phyloP scores from a whole-genome alignment of 2,329 filamentous ascomycete genomes.

The Torrubiella hemipterigena region DNA sequence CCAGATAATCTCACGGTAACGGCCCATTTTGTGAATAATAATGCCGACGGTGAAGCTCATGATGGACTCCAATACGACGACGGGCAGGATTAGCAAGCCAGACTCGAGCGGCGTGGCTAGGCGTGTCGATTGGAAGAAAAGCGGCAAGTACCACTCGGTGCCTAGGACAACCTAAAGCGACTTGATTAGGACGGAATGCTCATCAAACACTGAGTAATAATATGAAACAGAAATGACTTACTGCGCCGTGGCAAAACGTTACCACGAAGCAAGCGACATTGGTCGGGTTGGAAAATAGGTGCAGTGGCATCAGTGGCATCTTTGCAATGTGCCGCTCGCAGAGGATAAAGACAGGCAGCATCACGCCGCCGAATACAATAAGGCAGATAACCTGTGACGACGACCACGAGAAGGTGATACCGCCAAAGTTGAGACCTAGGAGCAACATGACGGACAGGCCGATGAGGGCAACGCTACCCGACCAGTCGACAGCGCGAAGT shows the following conservation, averaged over 20 bases:
- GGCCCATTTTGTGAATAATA: conserved; percentile 33
- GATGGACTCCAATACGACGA: conserved; percentile 18
- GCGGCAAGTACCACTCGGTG: conserved; percentile 57
- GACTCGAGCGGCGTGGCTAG: conserved; percentile 22
- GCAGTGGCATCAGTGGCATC: conserved; percentile 57
- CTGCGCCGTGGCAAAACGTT: conserved; percentile 34
- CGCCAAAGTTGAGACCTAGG: conserved; percentile 58
- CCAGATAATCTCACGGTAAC: conserved; percentile 44
- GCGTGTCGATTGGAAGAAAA: conserved; percentile 61
- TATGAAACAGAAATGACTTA: conserved; percentile 13
- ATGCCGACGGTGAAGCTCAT: conserved; percentile 16
- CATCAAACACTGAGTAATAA: not conserved
- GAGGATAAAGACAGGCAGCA: conserved; percentile 39
- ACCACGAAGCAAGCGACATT: conserved; percentile 43
- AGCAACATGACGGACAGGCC: conserved; percentile 57
- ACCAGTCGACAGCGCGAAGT: conserved; percentile 48
- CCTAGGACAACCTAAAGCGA: conserved; percentile 27
- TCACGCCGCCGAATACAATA: conserved; percentile 44
- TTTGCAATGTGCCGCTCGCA: conserved; percentile 52
- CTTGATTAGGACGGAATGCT: too few species aligned
- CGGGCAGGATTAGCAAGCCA: conserved; percentile 4
- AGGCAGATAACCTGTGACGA: conserved; percentile 51
- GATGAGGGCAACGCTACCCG: conserved; percentile 50
- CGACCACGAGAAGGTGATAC: conserved; percentile 47
- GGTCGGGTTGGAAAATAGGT: conserved; percentile 42